A percentile compares a stretch with the other conserved stretches of the same genome.
Conservation (phyloP, 345 rosid species). For the Brassica incana region DNA sequence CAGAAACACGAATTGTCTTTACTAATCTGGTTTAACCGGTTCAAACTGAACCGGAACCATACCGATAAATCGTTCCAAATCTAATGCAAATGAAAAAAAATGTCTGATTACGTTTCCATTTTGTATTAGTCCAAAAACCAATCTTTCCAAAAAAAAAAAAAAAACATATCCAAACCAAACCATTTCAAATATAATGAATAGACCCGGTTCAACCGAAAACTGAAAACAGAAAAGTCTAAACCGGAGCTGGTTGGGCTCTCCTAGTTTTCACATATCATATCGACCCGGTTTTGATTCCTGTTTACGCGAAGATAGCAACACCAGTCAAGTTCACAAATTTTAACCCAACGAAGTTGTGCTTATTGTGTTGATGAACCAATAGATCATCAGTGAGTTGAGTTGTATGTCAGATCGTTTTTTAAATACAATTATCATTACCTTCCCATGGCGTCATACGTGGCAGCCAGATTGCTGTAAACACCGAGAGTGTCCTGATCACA, state of each 20-base stretch:
- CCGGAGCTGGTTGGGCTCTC: background rate
- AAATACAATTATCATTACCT: slow-evolving; percentile 54
- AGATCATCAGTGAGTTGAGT: background rate
- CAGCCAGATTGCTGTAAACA: slow-evolving; percentile 95
- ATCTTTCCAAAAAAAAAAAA: background rate
- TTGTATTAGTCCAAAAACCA: background rate
- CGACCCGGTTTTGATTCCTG: background rate
- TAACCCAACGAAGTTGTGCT: background rate
- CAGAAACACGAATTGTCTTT: background rate
- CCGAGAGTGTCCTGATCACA: slow-evolving; percentile 98
- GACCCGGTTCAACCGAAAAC: background rate
- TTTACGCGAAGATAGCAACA: background rate
- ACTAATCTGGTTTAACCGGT: background rate
- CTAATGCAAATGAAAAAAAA: background rate
- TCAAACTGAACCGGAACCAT: background rate
- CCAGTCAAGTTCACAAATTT: background rate
- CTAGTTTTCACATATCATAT: background rate
- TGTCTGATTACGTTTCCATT: background rate
- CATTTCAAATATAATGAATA: background rate
- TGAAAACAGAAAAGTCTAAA: background rate
- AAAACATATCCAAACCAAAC: background rate
- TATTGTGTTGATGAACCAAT: background rate
- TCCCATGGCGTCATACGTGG: slow-evolving; percentile 99
- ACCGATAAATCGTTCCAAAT: background rate
- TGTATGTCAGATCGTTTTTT: background rate